Conservation (phyloP, 345 rosid genomes). For the Eucalyptus decipiens region DNA sequence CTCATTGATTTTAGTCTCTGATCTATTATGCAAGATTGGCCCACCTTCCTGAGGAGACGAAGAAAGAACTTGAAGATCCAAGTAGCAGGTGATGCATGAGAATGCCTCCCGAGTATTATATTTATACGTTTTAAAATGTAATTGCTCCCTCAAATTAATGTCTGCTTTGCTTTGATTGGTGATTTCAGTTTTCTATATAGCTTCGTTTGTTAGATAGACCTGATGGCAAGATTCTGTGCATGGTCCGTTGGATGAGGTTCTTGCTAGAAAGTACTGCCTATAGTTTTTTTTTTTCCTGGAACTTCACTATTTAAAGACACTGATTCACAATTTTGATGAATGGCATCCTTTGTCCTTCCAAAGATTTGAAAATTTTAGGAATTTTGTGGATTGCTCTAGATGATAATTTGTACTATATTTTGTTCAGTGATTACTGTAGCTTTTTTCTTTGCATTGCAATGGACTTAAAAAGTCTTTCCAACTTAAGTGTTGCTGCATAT, state of each 20-base stretch:
- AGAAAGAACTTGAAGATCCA: slow-evolving; percentile 82
- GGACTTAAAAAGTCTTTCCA: not conserved
- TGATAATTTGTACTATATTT: not conserved
- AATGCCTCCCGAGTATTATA: not conserved
- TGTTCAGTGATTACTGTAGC: not conserved
- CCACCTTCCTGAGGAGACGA: slow-evolving; percentile 61
- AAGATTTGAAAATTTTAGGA: not conserved
- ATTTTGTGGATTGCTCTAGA: not conserved
- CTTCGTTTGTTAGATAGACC: not conserved
- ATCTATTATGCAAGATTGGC: slow-evolving; percentile 50
- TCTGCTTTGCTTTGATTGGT: not conserved
- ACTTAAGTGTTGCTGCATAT: not conserved
- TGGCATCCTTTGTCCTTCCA: not conserved
- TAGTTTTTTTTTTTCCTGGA: not conserved
- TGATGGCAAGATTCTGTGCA: not conserved
- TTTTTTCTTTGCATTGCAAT: not conserved
- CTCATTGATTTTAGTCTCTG: not conserved
- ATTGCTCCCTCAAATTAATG: not conserved
- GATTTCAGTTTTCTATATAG: not conserved
- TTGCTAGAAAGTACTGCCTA: not conserved
- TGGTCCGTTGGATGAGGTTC: not conserved
- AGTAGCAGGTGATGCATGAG: slow-evolving; percentile 44
- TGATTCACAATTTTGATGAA: not conserved
- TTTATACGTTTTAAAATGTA: not conserved
- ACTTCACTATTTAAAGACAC: not conserved